Evolutionary conservation across 805 yeast genomes (phyloP).

Genomic region (Wickerhamiella sergipiensis): DNA sequence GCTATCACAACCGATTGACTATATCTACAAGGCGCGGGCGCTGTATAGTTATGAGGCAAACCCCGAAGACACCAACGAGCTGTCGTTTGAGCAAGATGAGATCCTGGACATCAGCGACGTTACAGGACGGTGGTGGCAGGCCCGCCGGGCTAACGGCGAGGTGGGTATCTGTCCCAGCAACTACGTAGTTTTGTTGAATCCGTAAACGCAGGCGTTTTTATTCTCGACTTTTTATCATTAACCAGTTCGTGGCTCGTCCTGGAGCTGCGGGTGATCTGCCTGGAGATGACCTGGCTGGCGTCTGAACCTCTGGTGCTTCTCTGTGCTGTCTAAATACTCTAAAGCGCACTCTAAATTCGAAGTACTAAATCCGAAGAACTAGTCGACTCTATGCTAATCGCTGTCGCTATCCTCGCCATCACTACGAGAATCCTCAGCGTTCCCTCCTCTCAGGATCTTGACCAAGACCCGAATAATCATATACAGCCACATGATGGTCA

Average conservation of each 20-base stretch:
- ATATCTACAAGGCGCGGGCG: conserved; percentile 78
- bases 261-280: too few relatives aligned
- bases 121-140: conserved; percentile 98
- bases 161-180: conserved; percentile 95
- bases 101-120: conserved; percentile 83
- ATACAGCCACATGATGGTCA: conserved; percentile 61
- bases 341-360: too few relatives aligned
- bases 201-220: background rate
- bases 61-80: conserved; percentile 85
- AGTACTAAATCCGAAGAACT: too few relatives aligned
- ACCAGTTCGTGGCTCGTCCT: too few relatives aligned
- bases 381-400: background rate
- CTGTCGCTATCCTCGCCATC: conserved; percentile 48
- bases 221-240: too few relatives aligned
- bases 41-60: conserved; percentile 78
- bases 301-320: too few relatives aligned
- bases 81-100: conserved; percentile 83
- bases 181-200: conserved; percentile 50
- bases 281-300: too few relatives aligned
- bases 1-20: conserved; percentile 26
- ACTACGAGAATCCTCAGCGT: conserved; percentile 80
- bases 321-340: too few relatives aligned
- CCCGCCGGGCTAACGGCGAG: conserved; percentile 76
- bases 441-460: conserved; percentile 54
- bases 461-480: conserved; percentile 57